Evolutionary conservation across 2,329 filamentous ascomycete species (phyloP).

Genomic region (Fusarium protoensiforme): DNA sequence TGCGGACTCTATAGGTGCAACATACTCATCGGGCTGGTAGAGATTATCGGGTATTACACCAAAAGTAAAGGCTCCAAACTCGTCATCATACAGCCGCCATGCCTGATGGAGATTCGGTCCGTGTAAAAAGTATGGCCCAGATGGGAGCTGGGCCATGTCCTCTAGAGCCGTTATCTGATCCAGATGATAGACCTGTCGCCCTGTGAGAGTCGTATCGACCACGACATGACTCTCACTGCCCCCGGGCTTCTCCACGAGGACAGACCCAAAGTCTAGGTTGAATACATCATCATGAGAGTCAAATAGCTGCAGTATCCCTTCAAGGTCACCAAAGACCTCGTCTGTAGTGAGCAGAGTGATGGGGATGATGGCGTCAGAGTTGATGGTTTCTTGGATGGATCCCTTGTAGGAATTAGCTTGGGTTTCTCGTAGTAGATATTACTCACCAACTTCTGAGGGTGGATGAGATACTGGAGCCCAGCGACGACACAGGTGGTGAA

Average conservation of each 20-base stretch:
- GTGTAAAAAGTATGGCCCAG: slow-evolving; percentile 55
- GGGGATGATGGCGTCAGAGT: slow-evolving; percentile 53
- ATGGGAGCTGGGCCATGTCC: slow-evolving; percentile 46
- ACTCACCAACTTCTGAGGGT: slow-evolving; percentile 51
- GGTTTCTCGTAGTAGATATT: no score
- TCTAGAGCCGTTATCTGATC: slow-evolving; percentile 23
- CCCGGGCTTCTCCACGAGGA: slow-evolving; percentile 52
- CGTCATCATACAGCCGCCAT: slow-evolving; percentile 55
- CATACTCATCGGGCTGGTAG: slow-evolving; percentile 41
- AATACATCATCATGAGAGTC: slow-evolving; percentile 53
- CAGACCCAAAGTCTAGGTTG: slow-evolving; percentile 50
- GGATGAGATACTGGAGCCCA: slow-evolving; percentile 53
- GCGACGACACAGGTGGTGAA: slow-evolving; percentile 52
- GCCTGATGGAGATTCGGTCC: slow-evolving; percentile 55
- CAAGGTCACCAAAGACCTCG: slow-evolving; percentile 52
- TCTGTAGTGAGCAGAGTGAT: slow-evolving; percentile 53
- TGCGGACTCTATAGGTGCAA: not conserved
- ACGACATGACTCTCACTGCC: slow-evolving; percentile 18
- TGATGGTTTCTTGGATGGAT: slow-evolving; percentile 54
- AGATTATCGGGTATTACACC: slow-evolving; percentile 52
- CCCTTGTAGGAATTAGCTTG: slow-evolving; percentile 43
- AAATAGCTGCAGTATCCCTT: slow-evolving; percentile 47
- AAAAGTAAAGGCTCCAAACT: slow-evolving; percentile 49
- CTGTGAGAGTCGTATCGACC: not conserved
- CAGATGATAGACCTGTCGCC: slow-evolving; percentile 37